Base-by-base conservation (phyloP, 2,329 filamentous ascomycete species). In the Cercospora zeina region DNA sequence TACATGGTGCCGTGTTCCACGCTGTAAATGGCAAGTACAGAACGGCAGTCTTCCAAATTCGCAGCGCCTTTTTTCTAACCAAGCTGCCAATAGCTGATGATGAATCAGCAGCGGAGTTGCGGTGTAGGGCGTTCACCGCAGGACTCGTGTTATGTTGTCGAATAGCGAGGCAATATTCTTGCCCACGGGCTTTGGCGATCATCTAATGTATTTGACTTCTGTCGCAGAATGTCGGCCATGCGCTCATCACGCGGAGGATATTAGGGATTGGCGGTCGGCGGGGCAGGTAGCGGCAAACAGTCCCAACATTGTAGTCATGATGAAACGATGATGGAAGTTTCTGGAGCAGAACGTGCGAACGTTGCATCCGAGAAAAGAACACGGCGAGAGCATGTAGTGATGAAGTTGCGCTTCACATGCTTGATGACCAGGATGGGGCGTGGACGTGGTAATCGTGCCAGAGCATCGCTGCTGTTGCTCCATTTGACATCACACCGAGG, bases 401-500 rank as follows among this genome's bases (percentile, higher is more conserved):
- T 47, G 42, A 53, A 16, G 31, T 14, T 9, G 27, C 13, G 49
- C 49, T 53, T 34, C 27, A 34, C 49, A 53, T 34, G 49, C 49
- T 53, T 33, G 49, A 47, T 33, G 49, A 47, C 49, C 49, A 53
- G 49, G 49, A 53, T 21, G 27, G 13, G 13, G 14, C 49, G 33
- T 34, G 49, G 19, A 14, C 8, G 49, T 14, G 30, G 49, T 14
- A n/a, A 16, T 34, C n/a, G 16, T 34, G 49, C 31, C 49, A 27
- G 16, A 53, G 49, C 24, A 21, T 14, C 49, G 49, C 49, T 53
- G 13, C 31, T 31, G 49, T 34, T 53, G 27, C 49, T 53, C 49
- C 16, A 53, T 53, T 53, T 16, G 49, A 53, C 27, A 53, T 53
- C 49, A 34, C 49, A 31, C 49, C 49, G 49, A 34, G 49, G 27